Percentiles rank a stretch among this genome's conserved stretches.
phyloP scores from a whole-genome alignment of 2,329 filamentous ascomycete genomes.

The Ilyonectria destructans region DNA sequence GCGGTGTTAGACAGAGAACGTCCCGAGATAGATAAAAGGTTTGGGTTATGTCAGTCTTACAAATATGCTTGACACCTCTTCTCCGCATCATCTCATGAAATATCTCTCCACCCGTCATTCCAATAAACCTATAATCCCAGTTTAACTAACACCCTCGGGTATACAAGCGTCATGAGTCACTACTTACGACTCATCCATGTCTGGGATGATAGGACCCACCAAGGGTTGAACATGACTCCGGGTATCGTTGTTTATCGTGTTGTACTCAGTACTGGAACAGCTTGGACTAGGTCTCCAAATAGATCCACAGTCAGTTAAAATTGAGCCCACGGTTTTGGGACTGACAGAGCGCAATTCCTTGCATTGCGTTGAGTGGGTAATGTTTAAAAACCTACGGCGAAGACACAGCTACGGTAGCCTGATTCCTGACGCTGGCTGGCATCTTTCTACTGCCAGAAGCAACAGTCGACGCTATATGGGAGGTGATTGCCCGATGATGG shows the following conservation, averaged over 20 bases:
- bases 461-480: neutral
- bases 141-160: neutral
- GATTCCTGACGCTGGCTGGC: conserved; percentile 5
- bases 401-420: conserved; percentile 9
- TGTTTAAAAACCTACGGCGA: neutral
- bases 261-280: neutral
- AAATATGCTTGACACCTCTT: conserved; percentile 8
- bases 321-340: neutral
- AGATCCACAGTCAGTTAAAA: conserved; percentile 1
- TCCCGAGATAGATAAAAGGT: neutral
- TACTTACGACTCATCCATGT: conserved; percentile 11
- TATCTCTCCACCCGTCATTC: conserved; percentile 10
- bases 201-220: neutral
- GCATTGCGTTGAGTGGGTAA: neutral
- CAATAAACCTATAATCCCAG: conserved; percentile 7
- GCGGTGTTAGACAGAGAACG: neutral
- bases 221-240: conserved; percentile 9
- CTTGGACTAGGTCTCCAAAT: neutral
- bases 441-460: conserved; percentile 11
- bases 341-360: neutral
- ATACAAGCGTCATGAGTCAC: neutral
- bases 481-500: neutral
- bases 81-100: conserved; percentile 14
- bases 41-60: conserved; percentile 5
- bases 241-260: neutral